A percentile compares a stretch with the other conserved stretches of the same genome.
These are phyloP conservation scores for Cicer yamashitae DNA, from an alignment of 306 rosid species.

Conservation along the genomic window DNA sequence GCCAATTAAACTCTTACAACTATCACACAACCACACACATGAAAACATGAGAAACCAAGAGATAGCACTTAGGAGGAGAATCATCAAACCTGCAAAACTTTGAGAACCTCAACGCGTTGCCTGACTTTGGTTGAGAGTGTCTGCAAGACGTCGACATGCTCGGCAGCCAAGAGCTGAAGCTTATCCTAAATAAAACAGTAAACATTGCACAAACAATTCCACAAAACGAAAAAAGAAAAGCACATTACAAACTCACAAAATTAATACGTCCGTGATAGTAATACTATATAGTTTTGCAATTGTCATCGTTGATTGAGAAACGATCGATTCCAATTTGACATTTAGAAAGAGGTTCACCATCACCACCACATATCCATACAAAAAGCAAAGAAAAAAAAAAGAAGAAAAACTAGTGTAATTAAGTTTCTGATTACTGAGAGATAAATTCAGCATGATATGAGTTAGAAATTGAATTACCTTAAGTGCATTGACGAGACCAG, in stretches of 20 bases:
- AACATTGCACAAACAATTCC: constrained; percentile 1
- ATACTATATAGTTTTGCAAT: not conserved
- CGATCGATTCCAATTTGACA: constrained; percentile 4
- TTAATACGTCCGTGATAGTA: not conserved
- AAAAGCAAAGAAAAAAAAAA: not conserved
- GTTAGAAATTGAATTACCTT: constrained; percentile 39
- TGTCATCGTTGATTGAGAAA: not conserved
- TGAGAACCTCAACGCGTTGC: constrained; percentile 57
- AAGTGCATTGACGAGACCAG: constrained; percentile 58
- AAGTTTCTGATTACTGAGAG: constrained; percentile 3
- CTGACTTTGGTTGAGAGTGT: constrained; percentile 49
- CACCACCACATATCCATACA: not conserved
- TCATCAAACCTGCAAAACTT: constrained; percentile 54
- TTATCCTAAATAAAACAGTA: constrained; percentile 52
- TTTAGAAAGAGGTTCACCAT: constrained; percentile 8
- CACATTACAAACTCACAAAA: not conserved
- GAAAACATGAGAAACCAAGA: not conserved
- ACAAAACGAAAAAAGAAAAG: not conserved
- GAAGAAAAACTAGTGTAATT: not conserved
- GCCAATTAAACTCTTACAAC: not conserved
- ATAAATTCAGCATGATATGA: not conserved
- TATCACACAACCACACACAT: not conserved
- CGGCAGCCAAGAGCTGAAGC: constrained; percentile 48
- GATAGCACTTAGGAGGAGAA: not conserved
- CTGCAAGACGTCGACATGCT: constrained; percentile 50